Conservation (phyloP, 306 rosid species). For the Castanea mollissima region DNA sequence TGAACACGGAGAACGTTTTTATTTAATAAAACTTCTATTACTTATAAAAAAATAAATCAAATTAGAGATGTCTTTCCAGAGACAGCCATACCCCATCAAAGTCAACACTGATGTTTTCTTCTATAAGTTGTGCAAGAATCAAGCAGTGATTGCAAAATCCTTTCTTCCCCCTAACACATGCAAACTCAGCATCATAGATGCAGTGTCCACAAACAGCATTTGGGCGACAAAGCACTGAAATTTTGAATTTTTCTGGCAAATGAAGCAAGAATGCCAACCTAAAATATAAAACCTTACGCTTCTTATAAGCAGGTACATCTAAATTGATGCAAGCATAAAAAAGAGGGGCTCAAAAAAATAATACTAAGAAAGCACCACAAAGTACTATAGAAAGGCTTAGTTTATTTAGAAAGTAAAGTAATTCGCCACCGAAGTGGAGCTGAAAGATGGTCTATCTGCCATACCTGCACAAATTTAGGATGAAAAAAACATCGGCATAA, state of each 20-base stretch:
- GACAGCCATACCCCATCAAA: conserved; percentile 45
- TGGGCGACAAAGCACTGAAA: conserved; percentile 60
- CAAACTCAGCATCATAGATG: conserved; percentile 27
- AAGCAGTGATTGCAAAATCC: conserved; percentile 59
- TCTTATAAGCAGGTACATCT: background rate
- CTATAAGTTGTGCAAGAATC: conserved; percentile 47
- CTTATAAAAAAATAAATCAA: too few relatives aligned
- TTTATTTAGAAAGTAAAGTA: background rate
- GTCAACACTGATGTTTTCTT: conserved; percentile 43
- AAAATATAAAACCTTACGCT: conserved; percentile 11
- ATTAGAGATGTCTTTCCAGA: too few relatives aligned
- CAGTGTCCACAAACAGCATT: conserved; percentile 48
- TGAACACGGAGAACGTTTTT: too few relatives aligned
- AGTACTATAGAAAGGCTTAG: background rate
- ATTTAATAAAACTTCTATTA: too few relatives aligned
- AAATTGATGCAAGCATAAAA: background rate
- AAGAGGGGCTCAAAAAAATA: background rate
- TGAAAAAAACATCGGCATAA: background rate
- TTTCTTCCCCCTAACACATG: conserved; percentile 28
- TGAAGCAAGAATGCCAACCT: conserved; percentile 58
- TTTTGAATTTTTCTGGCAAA: conserved; percentile 34
- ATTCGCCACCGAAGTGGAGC: background rate
- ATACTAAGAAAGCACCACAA: background rate
- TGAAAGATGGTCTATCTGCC: background rate
- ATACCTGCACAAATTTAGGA: background rate